Evolutionary conservation across 2,329 filamentous ascomycete genomes (phyloP).

Genomic region (Biscogniauxia mediterranea): DNA sequence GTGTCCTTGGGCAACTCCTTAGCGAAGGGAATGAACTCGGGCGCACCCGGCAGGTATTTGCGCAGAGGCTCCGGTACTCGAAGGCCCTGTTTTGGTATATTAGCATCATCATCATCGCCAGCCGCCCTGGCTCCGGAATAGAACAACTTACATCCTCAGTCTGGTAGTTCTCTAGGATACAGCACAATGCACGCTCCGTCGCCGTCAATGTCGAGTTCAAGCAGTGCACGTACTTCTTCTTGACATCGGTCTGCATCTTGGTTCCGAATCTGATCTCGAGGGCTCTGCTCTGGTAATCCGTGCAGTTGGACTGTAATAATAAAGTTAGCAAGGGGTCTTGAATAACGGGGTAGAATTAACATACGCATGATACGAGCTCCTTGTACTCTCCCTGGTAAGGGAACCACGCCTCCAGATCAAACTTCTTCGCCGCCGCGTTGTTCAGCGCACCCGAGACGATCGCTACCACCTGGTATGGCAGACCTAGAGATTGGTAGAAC

Average conservation of each 20-base stretch:
- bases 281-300: conserved; percentile 92
- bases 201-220: conserved; percentile 88
- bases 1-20: conserved; percentile 80
- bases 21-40: conserved; percentile 82
- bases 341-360: not conserved
- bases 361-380: conserved; percentile 80
- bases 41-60: conserved; percentile 85
- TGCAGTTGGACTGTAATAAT: conserved; percentile 72
- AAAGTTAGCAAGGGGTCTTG: conserved; percentile 12
- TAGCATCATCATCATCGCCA: not conserved
- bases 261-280: conserved; percentile 88
- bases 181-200: conserved; percentile 89
- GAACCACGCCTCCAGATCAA: conserved; percentile 95
- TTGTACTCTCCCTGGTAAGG: conserved; percentile 97
- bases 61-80: conserved; percentile 49
- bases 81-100: conserved; percentile 57
- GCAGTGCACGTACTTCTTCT: conserved; percentile 93
- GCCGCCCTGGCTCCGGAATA: not conserved
- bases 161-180: conserved; percentile 95
- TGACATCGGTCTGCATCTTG: conserved; percentile 79
- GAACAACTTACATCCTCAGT: conserved; percentile 66
- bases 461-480: conserved; percentile 88
- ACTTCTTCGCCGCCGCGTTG: conserved; percentile 87
- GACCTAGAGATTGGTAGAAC: conserved; percentile 85
- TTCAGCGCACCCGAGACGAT: conserved; percentile 97